Percentiles rank a stretch among this genome's conserved stretches.
Evolutionary conservation across 345 rosid genomes (phyloP).

Genomic region (Iberis pinnata): DNA sequence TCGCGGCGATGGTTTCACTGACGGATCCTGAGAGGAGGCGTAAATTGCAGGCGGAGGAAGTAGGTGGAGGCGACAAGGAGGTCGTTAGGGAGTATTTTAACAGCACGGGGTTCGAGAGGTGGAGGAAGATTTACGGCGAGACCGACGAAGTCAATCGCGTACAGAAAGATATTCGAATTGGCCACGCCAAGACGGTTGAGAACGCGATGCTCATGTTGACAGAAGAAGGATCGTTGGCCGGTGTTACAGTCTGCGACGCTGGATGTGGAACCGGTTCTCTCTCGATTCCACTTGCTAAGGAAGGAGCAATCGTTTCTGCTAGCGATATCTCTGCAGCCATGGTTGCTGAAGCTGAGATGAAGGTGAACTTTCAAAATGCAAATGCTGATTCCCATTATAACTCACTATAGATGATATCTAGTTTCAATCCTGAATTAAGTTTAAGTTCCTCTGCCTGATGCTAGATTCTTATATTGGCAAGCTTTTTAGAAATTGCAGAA

Average conservation of each 20-base stretch:
- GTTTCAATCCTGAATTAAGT: too few relatives aligned
- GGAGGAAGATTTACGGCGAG: conserved; percentile 92
- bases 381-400: too few relatives aligned
- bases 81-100: conserved; percentile 90
- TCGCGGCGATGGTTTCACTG: conserved; percentile 67
- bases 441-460: too few relatives aligned
- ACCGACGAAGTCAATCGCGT: conserved; percentile 80
- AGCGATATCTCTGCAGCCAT: conserved; percentile 90
- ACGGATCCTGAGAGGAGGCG: conserved; percentile 81
- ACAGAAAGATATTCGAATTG: conserved; percentile 71
- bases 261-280: conserved; percentile 87
- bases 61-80: conserved; percentile 86
- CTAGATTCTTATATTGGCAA: background rate
- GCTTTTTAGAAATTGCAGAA: background rate
- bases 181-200: conserved; percentile 85
- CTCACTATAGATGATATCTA: too few relatives aligned
- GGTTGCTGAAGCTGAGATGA: conserved; percentile 83
- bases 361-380: conserved; percentile 36
- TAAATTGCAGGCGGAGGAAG: conserved; percentile 78
- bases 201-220: conserved; percentile 60
- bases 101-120: conserved; percentile 78
- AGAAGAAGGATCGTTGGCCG: conserved; percentile 63
- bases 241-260: conserved; percentile 83
- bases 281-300: conserved; percentile 72
- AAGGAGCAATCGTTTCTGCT: conserved; percentile 79